Evolutionary conservation across 2,329 filamentous ascomycete species (phyloP).

Genomic region (Fusarium annulatum): DNA sequence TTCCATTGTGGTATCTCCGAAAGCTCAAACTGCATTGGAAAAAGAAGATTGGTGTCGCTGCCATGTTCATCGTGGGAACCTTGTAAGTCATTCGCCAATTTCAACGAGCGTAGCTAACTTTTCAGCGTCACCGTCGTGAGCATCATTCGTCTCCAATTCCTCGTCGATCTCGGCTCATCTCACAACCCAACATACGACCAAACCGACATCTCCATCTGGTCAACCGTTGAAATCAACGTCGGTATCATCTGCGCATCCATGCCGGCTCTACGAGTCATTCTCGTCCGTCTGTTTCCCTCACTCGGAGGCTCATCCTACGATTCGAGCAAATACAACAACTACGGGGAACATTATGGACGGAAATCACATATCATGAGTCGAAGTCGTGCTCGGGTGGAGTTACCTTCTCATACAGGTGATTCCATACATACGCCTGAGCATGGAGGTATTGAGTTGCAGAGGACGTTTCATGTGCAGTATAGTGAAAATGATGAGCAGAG

Average conservation of each 20-base stretch:
- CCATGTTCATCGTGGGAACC: conserved; percentile 58
- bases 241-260: conserved; percentile 52
- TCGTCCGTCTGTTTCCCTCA: conserved; percentile 46
- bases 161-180: conserved; percentile 44
- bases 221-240: conserved; percentile 51
- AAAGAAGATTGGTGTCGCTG: conserved; percentile 55
- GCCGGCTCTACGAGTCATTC: conserved; percentile 47
- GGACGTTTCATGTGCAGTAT: conserved; percentile 41
- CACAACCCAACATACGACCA: conserved; percentile 48
- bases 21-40: conserved; percentile 51
- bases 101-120: neutral
- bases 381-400: conserved; percentile 34
- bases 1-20: conserved; percentile 54
- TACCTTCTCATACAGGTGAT: conserved; percentile 30
- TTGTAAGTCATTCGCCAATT: conserved; percentile 44
- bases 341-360: conserved; percentile 33
- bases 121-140: conserved; percentile 48
- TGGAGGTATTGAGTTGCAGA: conserved; percentile 41
- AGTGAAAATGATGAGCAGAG: conserved; percentile 41
- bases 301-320: conserved; percentile 42
- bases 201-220: conserved; percentile 48
- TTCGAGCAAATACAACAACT: conserved; percentile 41
- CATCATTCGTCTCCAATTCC: conserved; percentile 45
- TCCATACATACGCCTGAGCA: conserved; percentile 32
- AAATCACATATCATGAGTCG: conserved; percentile 38